Evolutionary conservation across 441 rosid genomes (phyloP), one percentile per base, ranked within the genome.

Genomic region (Populus trichocarpa): DNA sequence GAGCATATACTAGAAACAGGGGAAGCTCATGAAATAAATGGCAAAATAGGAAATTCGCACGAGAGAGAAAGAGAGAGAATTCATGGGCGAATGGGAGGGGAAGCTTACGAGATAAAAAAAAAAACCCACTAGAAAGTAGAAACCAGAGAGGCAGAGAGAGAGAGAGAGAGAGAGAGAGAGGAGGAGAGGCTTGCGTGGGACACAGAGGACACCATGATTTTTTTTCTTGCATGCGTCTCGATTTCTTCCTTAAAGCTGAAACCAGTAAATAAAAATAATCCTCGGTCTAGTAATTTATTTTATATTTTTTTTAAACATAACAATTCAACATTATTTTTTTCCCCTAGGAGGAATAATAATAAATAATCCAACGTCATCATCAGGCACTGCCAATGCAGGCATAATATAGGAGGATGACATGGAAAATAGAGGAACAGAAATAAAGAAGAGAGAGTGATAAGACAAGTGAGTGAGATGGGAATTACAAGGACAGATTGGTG

Each of bases 151-250:
- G 86, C 84, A 86, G 75, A 67, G 67, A 40, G 50, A 32, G 78
- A 67, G 78, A 22, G 81, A 75, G 83, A 70, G 78, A 66, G 77
- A 67, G 67, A 40, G 50, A 42, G 80, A 61, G 78, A 23, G 81
- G 84, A 73, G 78, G 4, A 5, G 32, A 66, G 77, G 78, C 57
- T 86, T 84, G 94, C 90, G 91, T 85, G 89, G 87, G 89, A 69
- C 91, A 88, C 81, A 83, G 90, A 89, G 88, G 88, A 84, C 97
- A 92, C 83, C 85, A 94, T 94, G 83, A 91, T 91, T 83, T 80
- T 79, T 84, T 82, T 28, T 84, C 36, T 33, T 87, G 98, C 98
- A 92, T 90, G 98, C 98, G 96, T 83, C 91, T 89, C 86, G 85
- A 74, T 84, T 90, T 91, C 86, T 20, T 38, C 38, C 7, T 20